Evolutionary conservation across 257 asterid species (phyloP), one percentile per base, ranked within the genome.

Genomic region (Forsythia suspensa): DNA sequence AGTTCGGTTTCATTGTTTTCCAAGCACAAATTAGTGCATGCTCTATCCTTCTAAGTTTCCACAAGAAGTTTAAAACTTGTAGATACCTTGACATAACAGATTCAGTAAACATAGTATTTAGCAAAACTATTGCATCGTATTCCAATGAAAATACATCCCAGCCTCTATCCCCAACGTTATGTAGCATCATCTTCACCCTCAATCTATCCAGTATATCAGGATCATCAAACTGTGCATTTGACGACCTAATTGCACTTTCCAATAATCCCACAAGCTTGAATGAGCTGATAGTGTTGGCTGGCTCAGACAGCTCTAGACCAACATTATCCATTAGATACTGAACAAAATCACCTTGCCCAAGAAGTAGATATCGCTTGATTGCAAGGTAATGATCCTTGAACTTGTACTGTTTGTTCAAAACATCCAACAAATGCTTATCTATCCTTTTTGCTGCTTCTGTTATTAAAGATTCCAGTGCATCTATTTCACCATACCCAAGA

Each of bases 101-200:
- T 81, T 96, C 98, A 0, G 99, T 92, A 72, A 96, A 94, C 72
- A 96, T 85, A 18, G 99, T 96, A 78, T 96, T 90, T 71, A 96
- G 82, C 13, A 98, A 98, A 80, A 94, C 95, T 61, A 94, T 83
- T 36, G 99, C 94, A 85, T 94, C 97, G 65, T 94, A 96, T 84
- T 96, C 99, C 91, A 96, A 80, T 8, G 99, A 96, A 82, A 94
- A 96, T 65, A 96, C 99, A 84, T 96, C 99, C 99, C 99, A 96
- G 51, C 98, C 99, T 86, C 92, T 91, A 77, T 96, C 99, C 75
- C 99, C 99, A 0, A 92, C 76, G 75, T 91, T 92, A 84, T 94
- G 98, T 6, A 97, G 99, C 97, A 96, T 88, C 97, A 96, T 90
- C 86, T 94, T 96, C 79, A 96, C 98, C 87, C 97, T 88, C 84